Percentiles rank a stretch among this genome's conserved stretches.
Conservation (phyloP, 306 rosid genomes). For the Carpinus viminea region DNA sequence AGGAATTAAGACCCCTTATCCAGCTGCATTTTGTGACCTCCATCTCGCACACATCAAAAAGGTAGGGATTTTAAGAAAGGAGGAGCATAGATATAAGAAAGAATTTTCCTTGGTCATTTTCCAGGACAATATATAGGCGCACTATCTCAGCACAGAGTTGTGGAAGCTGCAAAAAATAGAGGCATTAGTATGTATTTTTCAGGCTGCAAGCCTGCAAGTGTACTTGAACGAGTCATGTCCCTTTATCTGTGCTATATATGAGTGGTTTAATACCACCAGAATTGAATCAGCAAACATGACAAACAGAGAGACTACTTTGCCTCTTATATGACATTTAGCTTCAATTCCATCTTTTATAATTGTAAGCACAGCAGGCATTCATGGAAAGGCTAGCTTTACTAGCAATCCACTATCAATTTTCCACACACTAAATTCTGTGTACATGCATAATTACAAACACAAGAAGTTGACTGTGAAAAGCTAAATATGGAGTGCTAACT, state of each 20-base stretch:
- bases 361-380: not conserved
- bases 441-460: not conserved
- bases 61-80: not conserved
- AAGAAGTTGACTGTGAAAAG: not conserved
- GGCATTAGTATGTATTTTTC: not conserved
- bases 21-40: not conserved
- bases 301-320: not conserved
- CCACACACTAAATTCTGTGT: not conserved
- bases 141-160: not conserved
- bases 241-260: not conserved
- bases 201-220: not conserved
- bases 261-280: not conserved
- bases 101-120: not conserved
- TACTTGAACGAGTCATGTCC: not conserved
- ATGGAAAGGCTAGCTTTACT: not conserved
- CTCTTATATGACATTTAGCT: not conserved
- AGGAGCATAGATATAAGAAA: not conserved
- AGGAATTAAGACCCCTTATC: too few species aligned
- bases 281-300: not conserved
- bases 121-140: not conserved
- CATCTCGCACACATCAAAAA: not conserved
- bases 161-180: not conserved
- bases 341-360: not conserved
- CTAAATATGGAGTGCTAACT: too few species aligned
- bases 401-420: not conserved